Percentiles rank a stretch among this genome's conserved stretches.
Conservation (phyloP, 2,329 filamentous ascomycete genomes). For the Colletotrichum shisoi region DNA sequence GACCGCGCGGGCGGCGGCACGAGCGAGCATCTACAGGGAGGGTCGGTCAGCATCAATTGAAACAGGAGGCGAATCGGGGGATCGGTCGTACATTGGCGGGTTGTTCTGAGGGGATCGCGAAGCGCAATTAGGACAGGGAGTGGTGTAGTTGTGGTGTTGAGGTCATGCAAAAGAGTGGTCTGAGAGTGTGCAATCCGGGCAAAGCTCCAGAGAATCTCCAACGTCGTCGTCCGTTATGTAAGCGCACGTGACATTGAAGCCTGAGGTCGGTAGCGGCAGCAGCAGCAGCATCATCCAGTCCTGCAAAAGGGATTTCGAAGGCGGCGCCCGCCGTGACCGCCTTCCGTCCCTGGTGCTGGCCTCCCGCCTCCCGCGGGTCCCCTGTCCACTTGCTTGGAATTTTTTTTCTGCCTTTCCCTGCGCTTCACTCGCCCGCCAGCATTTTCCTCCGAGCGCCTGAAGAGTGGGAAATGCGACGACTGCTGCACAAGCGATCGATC, state of each 20-base stretch:
- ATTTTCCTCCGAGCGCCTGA: conserved; percentile 15
- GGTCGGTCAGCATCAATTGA: conserved; percentile 53
- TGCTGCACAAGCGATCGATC: conserved; percentile 12
- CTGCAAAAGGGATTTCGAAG: conserved; percentile 17
- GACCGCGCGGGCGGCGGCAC: conserved; percentile 68
- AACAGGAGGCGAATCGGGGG: background rate
- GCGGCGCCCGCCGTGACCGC: conserved; percentile 16
- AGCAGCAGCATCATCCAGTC: conserved; percentile 1
- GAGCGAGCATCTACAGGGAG: conserved; percentile 78
- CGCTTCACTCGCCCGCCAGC: conserved; percentile 12
- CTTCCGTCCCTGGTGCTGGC: conserved; percentile 1
- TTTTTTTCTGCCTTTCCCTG: conserved; percentile 30
- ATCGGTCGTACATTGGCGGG: conserved; percentile 29
- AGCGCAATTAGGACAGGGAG: conserved; percentile 32
- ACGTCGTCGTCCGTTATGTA: conserved; percentile 15
- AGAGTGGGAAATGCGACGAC: conserved; percentile 19
- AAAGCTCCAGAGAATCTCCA: conserved; percentile 34
- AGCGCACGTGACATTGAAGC: conserved; percentile 16
- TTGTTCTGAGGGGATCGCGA: conserved; percentile 26
- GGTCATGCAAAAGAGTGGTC: conserved; percentile 38
- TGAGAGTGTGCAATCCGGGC: conserved; percentile 34
- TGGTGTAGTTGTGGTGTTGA: conserved; percentile 35
- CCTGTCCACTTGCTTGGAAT: background rate
- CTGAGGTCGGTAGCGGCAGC: background rate
- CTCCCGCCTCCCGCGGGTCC: background rate